Conservation (phyloP, 345 rosid genomes). For the Ailanthus altissimus region DNA sequence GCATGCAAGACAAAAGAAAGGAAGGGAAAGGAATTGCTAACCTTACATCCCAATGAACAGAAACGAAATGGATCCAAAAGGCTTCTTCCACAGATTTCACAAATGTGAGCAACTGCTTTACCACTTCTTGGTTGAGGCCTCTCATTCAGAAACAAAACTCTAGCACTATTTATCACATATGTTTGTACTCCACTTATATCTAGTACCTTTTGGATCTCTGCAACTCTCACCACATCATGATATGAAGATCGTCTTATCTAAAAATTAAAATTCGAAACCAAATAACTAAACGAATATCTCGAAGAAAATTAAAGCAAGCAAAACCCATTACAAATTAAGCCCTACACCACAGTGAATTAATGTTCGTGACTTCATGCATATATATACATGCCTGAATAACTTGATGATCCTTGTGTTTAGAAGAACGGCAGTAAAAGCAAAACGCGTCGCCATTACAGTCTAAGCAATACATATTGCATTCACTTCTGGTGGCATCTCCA, state of each 20-base stretch:
- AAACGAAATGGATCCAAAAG: constrained; percentile 83
- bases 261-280: not conserved
- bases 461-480: constrained; percentile 88
- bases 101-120: constrained; percentile 57
- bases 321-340: not conserved
- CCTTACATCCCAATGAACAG: constrained; percentile 97
- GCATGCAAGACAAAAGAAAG: not conserved
- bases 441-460: constrained; percentile 65
- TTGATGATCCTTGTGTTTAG: constrained; percentile 71
- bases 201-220: constrained; percentile 71
- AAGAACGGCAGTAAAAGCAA: constrained; percentile 84
- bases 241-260: constrained; percentile 90
- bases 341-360: not conserved
- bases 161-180: constrained; percentile 86
- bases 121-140: constrained; percentile 73
- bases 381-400: constrained; percentile 60
- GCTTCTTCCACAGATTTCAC: constrained; percentile 82
- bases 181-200: constrained; percentile 88
- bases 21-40: constrained; percentile 21
- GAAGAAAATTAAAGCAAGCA: no score
- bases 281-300: not conserved
- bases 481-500: constrained; percentile 61
- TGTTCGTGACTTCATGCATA: not conserved
- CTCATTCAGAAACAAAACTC: constrained; percentile 79
- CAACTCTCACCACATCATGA: constrained; percentile 84